phyloP scores from a whole-genome alignment of 1,284 basidiomycete species.

The Lentinula novae-zelandiae region DNA sequence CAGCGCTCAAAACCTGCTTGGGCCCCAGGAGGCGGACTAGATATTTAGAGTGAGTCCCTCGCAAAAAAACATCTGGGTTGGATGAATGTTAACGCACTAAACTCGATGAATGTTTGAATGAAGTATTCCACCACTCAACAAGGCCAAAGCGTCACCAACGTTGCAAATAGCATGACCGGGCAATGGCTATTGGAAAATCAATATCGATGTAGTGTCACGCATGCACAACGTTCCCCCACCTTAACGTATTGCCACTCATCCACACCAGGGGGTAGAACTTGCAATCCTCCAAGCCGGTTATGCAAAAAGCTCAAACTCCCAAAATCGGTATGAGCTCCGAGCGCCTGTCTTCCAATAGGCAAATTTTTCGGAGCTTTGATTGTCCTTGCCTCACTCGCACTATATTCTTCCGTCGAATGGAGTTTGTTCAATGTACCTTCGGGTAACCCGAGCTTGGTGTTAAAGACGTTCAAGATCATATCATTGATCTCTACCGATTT shows the following conservation, averaged over 20 bases:
- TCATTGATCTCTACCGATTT: conserved; percentile 57
- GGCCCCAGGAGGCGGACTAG: conserved; percentile 31
- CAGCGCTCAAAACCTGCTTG: conserved; percentile 47
- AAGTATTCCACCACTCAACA: conserved; percentile 49
- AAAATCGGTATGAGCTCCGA: conserved; percentile 59
- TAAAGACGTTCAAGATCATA: conserved; percentile 52
- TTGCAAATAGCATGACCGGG: conserved; percentile 5
- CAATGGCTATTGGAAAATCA: conserved; percentile 28
- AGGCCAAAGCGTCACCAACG: conserved; percentile 45
- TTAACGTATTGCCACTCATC: conserved; percentile 67
- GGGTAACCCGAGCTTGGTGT: conserved; percentile 52
- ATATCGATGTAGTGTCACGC: conserved; percentile 37
- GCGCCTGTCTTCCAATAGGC: conserved; percentile 43
- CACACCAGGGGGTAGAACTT: conserved; percentile 61
- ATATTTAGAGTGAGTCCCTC: conserved; percentile 22
- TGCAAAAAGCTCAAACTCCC: conserved; percentile 57
- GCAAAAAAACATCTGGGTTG: conserved; percentile 31
- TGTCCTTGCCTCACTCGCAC: conserved; percentile 60
- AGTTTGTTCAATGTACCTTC: conserved; percentile 40
- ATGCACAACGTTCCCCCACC: conserved; percentile 30
- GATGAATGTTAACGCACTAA: conserved; percentile 29
- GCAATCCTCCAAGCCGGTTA: conserved; percentile 72
- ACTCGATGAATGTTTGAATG: conserved; percentile 47
- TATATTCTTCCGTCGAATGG: conserved; percentile 45
- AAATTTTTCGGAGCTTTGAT: conserved; percentile 44